Evolutionary conservation across 208 protist genomes (phyloP), one percentile per base, ranked within the genome.

Genomic region (Phytomonas francai): DNA sequence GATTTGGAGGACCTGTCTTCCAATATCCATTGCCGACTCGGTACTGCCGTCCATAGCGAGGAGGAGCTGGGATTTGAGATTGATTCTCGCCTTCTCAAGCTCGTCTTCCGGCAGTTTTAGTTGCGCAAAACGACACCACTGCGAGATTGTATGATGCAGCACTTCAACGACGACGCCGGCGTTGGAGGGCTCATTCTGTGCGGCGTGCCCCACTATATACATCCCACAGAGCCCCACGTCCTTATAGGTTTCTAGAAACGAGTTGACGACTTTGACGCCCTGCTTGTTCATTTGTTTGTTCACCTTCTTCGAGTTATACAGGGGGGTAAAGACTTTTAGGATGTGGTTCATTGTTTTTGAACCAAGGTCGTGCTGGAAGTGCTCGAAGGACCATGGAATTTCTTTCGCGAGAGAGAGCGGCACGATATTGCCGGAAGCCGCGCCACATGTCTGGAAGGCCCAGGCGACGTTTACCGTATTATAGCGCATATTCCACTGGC

Each of bases 281-380:
- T 94, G 88, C 64, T 93, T 82, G 64, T 91, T 91, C 74, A 92
- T 91, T 74, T 94, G 88, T 31, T 88, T 94, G 77, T 96, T 96
- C 16, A 86, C 92, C 36, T 87, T 83, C 32, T 84, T 92, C 36
- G 81, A 85, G 83, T 95, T 86, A 72, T 95, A 85, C 56, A 95
- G 83, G 30, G 89, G 90, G 74, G 83, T 90, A 74, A 95, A 92
- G 42, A 85, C 90, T 79, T 95, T 95, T 42, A 92, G 79, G 68
- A 91, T 83, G 61, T 83, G 85, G 64, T 95, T 83, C 85, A 95
- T 91, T 11, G 84, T 83, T 70, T 95, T 86, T 76, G 91, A 85
- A 28, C 86, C 85, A 58, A 94, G 70, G 75, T 96, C 91, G 78
- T 94, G 84, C 76, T 93, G 86, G 16, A 84, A 94, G 69, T 87